phyloP scores from a whole-genome alignment of 768 basidiomycete genomes.

The Megacollybia marginata region DNA sequence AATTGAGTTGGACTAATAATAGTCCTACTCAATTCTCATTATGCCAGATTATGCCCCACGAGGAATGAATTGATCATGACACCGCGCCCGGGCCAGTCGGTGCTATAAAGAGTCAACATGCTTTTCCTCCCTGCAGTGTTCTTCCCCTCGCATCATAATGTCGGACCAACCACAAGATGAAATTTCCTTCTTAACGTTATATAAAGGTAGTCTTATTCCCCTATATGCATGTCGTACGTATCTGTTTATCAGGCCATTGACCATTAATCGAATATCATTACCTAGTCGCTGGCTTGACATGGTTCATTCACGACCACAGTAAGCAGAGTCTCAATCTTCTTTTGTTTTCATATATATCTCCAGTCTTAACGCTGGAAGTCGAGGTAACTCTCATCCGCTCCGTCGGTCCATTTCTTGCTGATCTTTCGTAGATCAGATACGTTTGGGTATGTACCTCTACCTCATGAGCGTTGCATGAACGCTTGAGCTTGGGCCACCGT shows the following conservation, averaged over 20 bases:
- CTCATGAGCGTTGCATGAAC: too few species aligned
- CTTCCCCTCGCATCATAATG: neutral
- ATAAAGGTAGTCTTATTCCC: slow-evolving; percentile 14
- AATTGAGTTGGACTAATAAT: too few species aligned
- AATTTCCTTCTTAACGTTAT: slow-evolving; percentile 11
- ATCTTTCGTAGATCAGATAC: slow-evolving; percentile 20
- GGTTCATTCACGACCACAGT: slow-evolving; percentile 31
- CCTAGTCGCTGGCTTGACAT: too few species aligned
- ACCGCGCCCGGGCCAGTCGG: neutral
- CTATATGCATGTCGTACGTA: slow-evolving; percentile 13
- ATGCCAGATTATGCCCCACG: too few species aligned
- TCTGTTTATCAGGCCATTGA: too few species aligned
- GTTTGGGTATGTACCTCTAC: slow-evolving; percentile 31
- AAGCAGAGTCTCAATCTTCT: slow-evolving; percentile 1
- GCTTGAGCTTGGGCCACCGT: too few species aligned
- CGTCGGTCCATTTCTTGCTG: neutral
- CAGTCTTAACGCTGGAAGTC: too few species aligned
- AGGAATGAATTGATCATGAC: too few species aligned
- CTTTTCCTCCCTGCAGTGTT: neutral
- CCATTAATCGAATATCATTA: neutral
- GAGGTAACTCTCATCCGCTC: too few species aligned
- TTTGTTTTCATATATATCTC: neutral
- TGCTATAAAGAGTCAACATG: neutral
- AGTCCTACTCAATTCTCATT: too few species aligned
- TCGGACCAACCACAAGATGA: neutral